A percentile compares a stretch with the other conserved stretches of the same genome.
Conservation (phyloP, 495 filamentous ascomycete genomes). For the Parachaetomium inaequale region DNA sequence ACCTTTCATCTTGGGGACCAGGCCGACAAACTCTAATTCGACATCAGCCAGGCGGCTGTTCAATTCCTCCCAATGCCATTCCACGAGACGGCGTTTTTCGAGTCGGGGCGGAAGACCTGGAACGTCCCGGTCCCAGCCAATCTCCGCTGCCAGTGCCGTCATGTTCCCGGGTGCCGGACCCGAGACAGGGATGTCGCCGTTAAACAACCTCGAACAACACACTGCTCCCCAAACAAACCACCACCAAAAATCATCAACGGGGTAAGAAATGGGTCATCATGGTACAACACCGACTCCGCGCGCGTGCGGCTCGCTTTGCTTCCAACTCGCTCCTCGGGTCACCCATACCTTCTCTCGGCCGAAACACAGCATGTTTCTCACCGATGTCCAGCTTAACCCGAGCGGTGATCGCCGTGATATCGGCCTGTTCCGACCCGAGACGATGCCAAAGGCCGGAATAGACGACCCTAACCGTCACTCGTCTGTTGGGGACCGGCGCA, state of each 20-base stretch:
- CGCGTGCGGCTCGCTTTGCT: not conserved
- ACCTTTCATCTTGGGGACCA: not conserved
- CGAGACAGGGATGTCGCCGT: not conserved
- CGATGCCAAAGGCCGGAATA: not conserved
- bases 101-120: not conserved
- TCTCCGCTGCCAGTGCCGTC: not conserved
- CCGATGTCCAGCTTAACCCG: too few relatives aligned
- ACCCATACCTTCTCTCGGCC: too few relatives aligned
- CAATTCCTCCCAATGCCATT: not conserved
- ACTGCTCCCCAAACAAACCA: not conserved
- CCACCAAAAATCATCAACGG: not conserved
- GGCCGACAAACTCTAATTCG: not conserved
- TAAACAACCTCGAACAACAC: not conserved
- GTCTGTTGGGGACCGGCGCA: not conserved
- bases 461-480: not conserved
- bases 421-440: not conserved
- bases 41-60: not conserved
- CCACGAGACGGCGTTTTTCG: not conserved
- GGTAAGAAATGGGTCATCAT: not conserved
- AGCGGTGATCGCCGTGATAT: too few relatives aligned
- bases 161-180: slow-evolving; percentile 9
- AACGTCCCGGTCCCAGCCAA: not conserved
- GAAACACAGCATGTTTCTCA: too few relatives aligned
- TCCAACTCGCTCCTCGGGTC: too few relatives aligned
- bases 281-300: not conserved